Conservation (phyloP, 805 yeast genomes). For the Ascoidea rubescens region DNA sequence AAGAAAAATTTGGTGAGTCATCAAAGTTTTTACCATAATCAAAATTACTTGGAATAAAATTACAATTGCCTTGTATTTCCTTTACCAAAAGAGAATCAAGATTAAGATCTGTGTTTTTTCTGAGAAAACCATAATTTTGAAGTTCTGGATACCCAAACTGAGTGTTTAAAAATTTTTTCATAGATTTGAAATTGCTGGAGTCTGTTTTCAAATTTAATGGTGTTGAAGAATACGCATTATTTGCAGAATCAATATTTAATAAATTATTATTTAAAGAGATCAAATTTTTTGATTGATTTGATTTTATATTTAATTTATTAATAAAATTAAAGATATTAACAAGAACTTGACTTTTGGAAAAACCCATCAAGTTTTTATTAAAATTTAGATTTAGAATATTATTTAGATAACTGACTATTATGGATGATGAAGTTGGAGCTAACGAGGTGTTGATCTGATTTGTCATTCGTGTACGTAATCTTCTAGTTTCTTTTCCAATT, state of each 20-base stretch:
- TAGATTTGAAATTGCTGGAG: too few species aligned
- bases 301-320: too few species aligned
- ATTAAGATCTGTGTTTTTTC: not conserved
- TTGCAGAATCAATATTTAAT: not conserved
- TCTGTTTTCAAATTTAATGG: not conserved
- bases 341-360: too few species aligned
- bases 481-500: not conserved
- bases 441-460: not conserved
- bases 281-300: not conserved
- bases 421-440: not conserved
- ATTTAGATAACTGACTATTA: not conserved
- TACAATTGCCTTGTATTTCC: too few species aligned
- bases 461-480: not conserved
- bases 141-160: not conserved
- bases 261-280: too few species aligned
- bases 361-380: too few species aligned
- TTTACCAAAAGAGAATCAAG: not conserved
- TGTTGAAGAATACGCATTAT: not conserved
- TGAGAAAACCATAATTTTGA: not conserved
- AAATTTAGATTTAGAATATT: not conserved
- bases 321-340: too few species aligned
- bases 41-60: not conserved
- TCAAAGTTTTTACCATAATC: not conserved
- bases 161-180: too few species aligned
- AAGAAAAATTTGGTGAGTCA: too few species aligned